Evolutionary conservation across 768 basidiomycete genomes (phyloP), one percentile per base, ranked within the genome.

Genomic region (Russula ochroleuca): DNA sequence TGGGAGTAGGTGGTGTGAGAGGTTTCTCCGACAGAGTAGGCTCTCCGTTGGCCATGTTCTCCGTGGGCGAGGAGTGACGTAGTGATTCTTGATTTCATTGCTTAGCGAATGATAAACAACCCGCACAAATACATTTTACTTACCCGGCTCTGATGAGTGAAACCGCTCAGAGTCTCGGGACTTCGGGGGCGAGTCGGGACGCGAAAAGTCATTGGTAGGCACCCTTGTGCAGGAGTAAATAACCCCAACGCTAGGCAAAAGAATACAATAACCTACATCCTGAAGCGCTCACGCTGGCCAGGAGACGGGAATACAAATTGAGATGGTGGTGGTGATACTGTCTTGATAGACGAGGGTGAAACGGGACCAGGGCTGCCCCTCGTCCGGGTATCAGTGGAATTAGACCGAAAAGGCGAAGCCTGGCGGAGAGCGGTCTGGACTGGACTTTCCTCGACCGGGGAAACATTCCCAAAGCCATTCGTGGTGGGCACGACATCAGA

Each of bases 341-440:
- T 65, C 59, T 61, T 61, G 19, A 33, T n/a, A 17, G 64, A 61
- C 14, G 54, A 25, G 49, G 55, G 50, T 31, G 64, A 61, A 21
- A 31, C 40, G 11, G 54, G 41, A 19, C 33, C 15, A 28, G 45
- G 19, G 25, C 48, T 51, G 21, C 17, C 47, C 25, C n/a, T 35
- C 38, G 31, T 56, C 15, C 21, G 53, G 19, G 38, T 33, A 41
- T 60, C 53, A 13, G 47, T 23, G 23, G 38, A 38, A 31, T 17
- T 23, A 5, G 63, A 64, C 19, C 19, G 57, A 49, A 59, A 11
- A 19, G 64, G 51, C 41, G 59, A 52, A 31, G 53, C 40, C 33
- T 38, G 64, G 54, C 33, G 33, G 48, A 43, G 41, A n/a, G 23
- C 15, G 25, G 45, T 49, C 33, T 25, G 58, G 31, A 31, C 28